Percentiles rank a stretch among this genome's conserved stretches.
Evolutionary conservation across 257 asterid species (phyloP).

Genomic region (Nicotiana attenuata): DNA sequence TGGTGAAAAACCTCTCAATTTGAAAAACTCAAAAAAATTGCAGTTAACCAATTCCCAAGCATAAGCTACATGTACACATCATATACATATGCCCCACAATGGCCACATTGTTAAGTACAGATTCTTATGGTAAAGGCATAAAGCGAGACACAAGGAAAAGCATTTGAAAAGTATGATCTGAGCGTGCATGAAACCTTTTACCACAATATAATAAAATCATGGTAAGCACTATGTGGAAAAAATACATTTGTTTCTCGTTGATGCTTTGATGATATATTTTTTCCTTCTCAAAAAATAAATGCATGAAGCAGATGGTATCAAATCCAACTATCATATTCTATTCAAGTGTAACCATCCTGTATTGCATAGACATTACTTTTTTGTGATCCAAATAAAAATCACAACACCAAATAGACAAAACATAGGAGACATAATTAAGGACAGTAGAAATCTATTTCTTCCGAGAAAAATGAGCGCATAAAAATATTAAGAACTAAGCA

Average conservation of each 20-base stretch:
- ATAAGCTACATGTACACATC: background rate
- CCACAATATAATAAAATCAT: background rate
- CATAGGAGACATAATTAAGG: background rate
- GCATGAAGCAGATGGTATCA: slow-evolving; percentile 6
- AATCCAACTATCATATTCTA: background rate
- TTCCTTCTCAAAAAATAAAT: background rate
- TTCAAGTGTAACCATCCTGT: background rate
- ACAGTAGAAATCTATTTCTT: background rate
- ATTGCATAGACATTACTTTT: background rate
- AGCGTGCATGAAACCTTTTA: background rate
- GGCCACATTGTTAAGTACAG: background rate
- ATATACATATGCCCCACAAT: background rate
- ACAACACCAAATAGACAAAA: background rate
- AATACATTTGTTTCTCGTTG: background rate
- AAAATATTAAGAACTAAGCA: background rate
- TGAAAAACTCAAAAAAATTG: background rate
- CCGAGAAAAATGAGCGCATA: background rate
- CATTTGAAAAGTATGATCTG: background rate
- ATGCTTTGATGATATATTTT: background rate
- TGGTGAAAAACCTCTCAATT: background rate
- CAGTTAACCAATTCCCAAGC: background rate
- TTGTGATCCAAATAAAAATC: background rate
- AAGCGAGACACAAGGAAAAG: background rate
- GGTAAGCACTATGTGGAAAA: background rate
- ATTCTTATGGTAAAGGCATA: background rate